phyloP scores from a whole-genome alignment of 257 asterid species.

The Nicotiana otophora region DNA sequence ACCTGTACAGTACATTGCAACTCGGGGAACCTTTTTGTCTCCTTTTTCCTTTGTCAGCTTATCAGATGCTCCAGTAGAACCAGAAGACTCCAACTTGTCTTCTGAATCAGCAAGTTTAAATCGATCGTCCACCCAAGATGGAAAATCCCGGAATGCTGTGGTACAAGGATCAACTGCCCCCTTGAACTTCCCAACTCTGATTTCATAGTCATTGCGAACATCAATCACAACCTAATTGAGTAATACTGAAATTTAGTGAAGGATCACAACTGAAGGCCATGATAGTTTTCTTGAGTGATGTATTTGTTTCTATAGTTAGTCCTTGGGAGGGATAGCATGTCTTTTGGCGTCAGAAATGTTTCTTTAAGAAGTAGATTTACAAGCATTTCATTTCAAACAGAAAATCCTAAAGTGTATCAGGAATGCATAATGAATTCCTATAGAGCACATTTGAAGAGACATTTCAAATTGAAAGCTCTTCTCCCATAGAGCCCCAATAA shows the following conservation, averaged over 20 bases:
- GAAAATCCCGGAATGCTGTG: slow-evolving; percentile 86
- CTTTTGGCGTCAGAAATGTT: not conserved
- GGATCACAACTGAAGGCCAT: not conserved
- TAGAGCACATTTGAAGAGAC: not conserved
- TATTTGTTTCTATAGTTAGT: not conserved
- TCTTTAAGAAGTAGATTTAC: not conserved
- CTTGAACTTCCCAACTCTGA: slow-evolving; percentile 91
- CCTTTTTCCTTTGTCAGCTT: slow-evolving; percentile 33
- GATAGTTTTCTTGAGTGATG: not conserved
- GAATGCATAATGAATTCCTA: not conserved
- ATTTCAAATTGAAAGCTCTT: not conserved
- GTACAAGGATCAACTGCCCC: slow-evolving; percentile 94
- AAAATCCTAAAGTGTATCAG: not conserved
- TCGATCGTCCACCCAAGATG: slow-evolving; percentile 72
- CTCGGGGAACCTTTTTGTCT: slow-evolving; percentile 54
- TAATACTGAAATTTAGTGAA: not conserved
- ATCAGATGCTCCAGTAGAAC: slow-evolving; percentile 26
- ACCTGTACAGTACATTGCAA: slow-evolving; percentile 99
- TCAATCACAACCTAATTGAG: slow-evolving; percentile 75
- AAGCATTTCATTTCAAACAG: not conserved
- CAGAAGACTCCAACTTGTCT: slow-evolving; percentile 23
- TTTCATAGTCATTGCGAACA: slow-evolving; percentile 94
- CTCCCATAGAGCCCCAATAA: not conserved
- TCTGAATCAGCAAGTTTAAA: slow-evolving; percentile 37
- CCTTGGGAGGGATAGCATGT: not conserved